Evolutionary conservation across 2,329 filamentous ascomycete genomes (phyloP).

Genomic region (Colletotrichum coccodes): DNA sequence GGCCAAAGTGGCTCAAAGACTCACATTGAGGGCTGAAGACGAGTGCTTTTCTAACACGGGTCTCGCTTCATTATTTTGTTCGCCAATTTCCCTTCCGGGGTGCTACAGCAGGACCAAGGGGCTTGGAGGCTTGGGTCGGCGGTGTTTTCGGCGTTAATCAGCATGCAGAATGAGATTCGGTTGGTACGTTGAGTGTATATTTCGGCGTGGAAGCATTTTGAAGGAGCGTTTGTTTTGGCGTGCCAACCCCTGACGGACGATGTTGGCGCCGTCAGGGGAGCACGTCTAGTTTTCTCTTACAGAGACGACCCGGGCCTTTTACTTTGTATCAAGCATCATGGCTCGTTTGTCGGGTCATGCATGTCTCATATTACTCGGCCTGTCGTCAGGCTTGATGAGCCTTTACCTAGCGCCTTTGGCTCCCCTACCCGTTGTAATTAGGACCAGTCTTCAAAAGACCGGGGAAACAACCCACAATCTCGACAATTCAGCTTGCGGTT

Average conservation of each 20-base stretch:
- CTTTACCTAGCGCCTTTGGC: conserved; percentile 22
- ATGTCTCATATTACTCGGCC: conserved; percentile 25
- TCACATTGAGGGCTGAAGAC: conserved; percentile 79
- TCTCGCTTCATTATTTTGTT: conserved; percentile 19
- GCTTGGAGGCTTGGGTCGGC: conserved; percentile 15
- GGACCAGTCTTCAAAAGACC: conserved; percentile 33
- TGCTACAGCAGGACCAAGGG: conserved; percentile 23
- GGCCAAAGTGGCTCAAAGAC: conserved; percentile 81
- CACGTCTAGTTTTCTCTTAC: conserved; percentile 8
- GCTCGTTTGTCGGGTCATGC: conserved; percentile 26
- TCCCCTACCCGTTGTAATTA: conserved; percentile 33
- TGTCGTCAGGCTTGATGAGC: conserved; percentile 28
- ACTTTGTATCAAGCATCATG: conserved; percentile 39
- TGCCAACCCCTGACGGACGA: conserved; percentile 7
- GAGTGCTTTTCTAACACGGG: not conserved
- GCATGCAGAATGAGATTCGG: conserved; percentile 33
- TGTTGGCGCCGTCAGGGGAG: not conserved
- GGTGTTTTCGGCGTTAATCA: conserved; percentile 33
- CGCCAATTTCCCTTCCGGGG: conserved; percentile 18
- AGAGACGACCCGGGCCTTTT: conserved; percentile 31
- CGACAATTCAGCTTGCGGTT: conserved; percentile 3
- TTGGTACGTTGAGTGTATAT: conserved; percentile 32
- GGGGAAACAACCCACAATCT: conserved; percentile 8
- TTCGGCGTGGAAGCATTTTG: conserved; percentile 34
- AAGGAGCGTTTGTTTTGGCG: conserved; percentile 32